Base-by-base conservation (phyloP, 2,329 filamentous ascomycete genomes). In the Trichoderma cornu-damae region DNA sequence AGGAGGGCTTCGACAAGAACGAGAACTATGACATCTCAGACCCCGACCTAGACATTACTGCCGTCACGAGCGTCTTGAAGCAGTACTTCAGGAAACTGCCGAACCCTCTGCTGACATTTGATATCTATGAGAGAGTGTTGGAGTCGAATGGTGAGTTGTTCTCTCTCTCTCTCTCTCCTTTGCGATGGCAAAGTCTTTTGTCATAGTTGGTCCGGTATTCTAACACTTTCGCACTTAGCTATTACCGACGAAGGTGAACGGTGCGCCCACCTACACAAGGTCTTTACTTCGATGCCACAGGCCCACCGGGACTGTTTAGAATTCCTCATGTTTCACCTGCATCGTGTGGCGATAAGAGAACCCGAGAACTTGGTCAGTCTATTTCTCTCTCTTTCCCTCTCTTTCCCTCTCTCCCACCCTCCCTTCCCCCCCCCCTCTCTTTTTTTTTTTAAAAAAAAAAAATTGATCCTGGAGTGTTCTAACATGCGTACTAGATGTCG, bases 1-100 rank as follows among this genome's bases (percentile, higher is more conserved):
- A 93, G 67, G 89, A 92, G 63, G 91, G 92, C 11, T 97, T 99
- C 69, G 92, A 96, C 71, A 87, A 86, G 70, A 87, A 83, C 59
- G 83, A 88, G 62, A 89, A 93, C 67, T 94, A 85, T 69, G 93
- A 97, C 69, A 95, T 99, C 58, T 95, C 91, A 3, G 94, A 97
- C 66, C 89, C 90, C 1, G 88, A 90, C 63, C 80, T 97, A 55
- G 94, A 99, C 70, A 97, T 99, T 61, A 95, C 96, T 57, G 90
- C 94, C 11, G 90, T 99, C 57, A 97, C 94, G 2, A 96, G 90
- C 68, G 89, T 93, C 18, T 75, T 99, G 66, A 99, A 99, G 77
- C 93, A 97, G 72, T 99, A 97, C 70, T 96, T 99, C 82, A 85
- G 94, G 65, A 94, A 92, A 73, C 79, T 97, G 34, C 94, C 94